Evolutionary conservation across 2,329 filamentous ascomycete species (phyloP).

Genomic region (Hymenotorrendiella dingleyae): DNA sequence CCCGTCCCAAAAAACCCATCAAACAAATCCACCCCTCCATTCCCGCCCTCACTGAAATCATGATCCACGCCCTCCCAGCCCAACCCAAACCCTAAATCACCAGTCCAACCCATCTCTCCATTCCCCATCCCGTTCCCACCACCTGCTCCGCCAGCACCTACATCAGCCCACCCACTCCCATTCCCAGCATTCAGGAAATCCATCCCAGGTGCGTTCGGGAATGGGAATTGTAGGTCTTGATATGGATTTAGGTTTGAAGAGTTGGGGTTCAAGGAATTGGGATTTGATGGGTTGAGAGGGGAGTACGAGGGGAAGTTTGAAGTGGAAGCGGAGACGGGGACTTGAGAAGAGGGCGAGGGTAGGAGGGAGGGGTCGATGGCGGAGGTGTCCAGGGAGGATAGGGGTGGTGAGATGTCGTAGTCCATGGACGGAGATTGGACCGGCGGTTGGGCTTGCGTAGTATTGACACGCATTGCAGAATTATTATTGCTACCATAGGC

Average conservation of each 20-base stretch:
- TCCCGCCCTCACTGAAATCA: slow-evolving; percentile 26
- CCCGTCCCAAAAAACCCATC: slow-evolving; percentile 43
- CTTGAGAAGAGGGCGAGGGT: slow-evolving; percentile 15
- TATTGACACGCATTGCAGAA: not conserved
- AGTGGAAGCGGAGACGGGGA: not conserved
- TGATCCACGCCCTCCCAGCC: slow-evolving; percentile 19
- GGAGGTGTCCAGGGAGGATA: slow-evolving; percentile 22
- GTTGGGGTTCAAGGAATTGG: not conserved
- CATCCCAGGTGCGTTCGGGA: slow-evolving; percentile 23
- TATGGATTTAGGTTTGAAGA: slow-evolving; percentile 5
- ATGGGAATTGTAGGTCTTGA: slow-evolving; percentile 21
- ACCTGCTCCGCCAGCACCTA: not conserved
- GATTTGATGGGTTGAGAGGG: not conserved
- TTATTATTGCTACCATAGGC: not conserved
- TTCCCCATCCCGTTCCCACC: slow-evolving; percentile 11
- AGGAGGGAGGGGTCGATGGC: slow-evolving; percentile 27
- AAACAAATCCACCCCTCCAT: slow-evolving; percentile 38
- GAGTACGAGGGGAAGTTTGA: not conserved
- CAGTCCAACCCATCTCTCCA: slow-evolving; percentile 4
- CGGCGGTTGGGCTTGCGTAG: slow-evolving; percentile 2
- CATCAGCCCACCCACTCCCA: slow-evolving; percentile 13
- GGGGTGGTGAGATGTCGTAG: slow-evolving; percentile 24
- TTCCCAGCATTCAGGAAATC: slow-evolving; percentile 19
- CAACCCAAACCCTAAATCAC: slow-evolving; percentile 18
- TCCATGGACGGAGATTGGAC: slow-evolving; percentile 13